Conservation (phyloP, 2,329 filamentous ascomycete genomes). For the Aspergillus unguis region DNA sequence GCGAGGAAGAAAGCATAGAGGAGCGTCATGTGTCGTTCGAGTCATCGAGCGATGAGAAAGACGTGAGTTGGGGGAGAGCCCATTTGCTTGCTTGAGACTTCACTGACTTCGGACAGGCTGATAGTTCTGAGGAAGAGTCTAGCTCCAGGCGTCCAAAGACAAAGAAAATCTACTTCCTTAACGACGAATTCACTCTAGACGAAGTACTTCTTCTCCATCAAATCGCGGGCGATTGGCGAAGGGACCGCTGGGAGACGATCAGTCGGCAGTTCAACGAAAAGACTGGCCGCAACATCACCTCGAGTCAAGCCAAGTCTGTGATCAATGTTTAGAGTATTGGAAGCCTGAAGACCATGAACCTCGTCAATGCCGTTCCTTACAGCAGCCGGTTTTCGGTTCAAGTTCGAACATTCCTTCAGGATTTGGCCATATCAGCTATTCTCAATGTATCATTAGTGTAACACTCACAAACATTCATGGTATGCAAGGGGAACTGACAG, state of each 20-base stretch:
- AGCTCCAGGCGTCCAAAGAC: neutral
- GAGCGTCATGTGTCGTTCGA: conserved; percentile 19
- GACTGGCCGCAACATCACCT: conserved; percentile 46
- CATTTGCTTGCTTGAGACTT: neutral
- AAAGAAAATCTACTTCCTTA: conserved; percentile 23
- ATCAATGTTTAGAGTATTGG: conserved; percentile 7
- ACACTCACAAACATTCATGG: too few species aligned
- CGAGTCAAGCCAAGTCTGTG: conserved; percentile 34
- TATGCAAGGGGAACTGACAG: neutral
- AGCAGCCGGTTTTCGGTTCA: too few species aligned
- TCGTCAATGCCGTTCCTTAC: too few species aligned
- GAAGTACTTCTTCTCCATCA: conserved; percentile 39
- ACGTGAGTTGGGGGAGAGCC: conserved; percentile 12
- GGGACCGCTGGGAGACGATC: conserved; percentile 47
- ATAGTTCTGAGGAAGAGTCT: neutral
- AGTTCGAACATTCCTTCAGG: too few species aligned
- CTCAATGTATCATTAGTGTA: neutral
- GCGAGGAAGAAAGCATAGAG: neutral
- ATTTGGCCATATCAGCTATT: neutral
- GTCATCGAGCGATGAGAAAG: conserved; percentile 11
- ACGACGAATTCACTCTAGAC: conserved; percentile 25
- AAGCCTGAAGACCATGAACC: neutral
- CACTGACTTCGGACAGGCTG: neutral
- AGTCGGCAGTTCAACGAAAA: conserved; percentile 49
- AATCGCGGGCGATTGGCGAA: conserved; percentile 44